Percentiles rank a stretch among this genome's conserved stretches.
Conservation (phyloP, 306 rosid genomes). For the Vicia sativa region DNA sequence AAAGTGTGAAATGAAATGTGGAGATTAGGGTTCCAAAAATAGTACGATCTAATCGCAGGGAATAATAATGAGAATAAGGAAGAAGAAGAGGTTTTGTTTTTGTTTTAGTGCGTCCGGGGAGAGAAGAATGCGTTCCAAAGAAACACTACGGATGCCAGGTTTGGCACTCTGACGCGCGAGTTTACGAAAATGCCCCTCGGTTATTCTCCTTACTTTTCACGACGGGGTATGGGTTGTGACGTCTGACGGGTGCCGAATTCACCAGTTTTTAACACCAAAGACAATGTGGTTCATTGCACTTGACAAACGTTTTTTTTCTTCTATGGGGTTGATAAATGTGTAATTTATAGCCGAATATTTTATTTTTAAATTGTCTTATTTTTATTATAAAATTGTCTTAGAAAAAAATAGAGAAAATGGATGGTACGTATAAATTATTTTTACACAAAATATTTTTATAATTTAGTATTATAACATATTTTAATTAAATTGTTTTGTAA, state of each 20-base stretch:
- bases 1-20: conserved; percentile 25
- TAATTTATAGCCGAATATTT: too few relatives aligned
- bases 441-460: too few relatives aligned
- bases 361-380: too few relatives aligned
- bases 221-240: not conserved
- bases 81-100: conserved; percentile 20
- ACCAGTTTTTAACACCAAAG: too few relatives aligned
- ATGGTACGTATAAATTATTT: too few relatives aligned
- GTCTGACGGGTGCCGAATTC: not conserved
- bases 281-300: too few relatives aligned
- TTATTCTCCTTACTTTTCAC: not conserved
- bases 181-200: conserved; percentile 30
- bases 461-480: too few relatives aligned
- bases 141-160: conserved; percentile 36
- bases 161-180: not conserved
- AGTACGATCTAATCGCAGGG: conserved; percentile 66
- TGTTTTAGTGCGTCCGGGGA: conserved; percentile 28
- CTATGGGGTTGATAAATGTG: too few relatives aligned
- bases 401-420: too few relatives aligned
- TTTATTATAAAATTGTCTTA: too few relatives aligned
- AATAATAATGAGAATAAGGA: conserved; percentile 7
- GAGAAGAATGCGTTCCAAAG: conserved; percentile 39
- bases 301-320: too few relatives aligned
- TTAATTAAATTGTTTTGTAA: too few relatives aligned
- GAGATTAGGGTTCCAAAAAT: conserved; percentile 59